phyloP scores from a whole-genome alignment of 257 asterid genomes.

The Coffea eugenioides region DNA sequence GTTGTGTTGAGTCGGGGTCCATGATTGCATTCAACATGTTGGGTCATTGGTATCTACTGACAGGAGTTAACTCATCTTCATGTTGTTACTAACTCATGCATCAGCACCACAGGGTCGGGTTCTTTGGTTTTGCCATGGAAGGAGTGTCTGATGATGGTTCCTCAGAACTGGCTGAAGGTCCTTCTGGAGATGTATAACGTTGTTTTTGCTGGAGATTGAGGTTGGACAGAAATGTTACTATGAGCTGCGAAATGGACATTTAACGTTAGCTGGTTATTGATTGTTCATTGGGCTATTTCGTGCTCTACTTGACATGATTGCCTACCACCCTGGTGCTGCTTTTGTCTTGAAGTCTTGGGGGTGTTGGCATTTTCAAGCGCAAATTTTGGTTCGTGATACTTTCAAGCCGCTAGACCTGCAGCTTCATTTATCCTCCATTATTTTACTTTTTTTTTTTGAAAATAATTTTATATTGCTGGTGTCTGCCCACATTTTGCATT shows the following conservation, averaged over 20 bases:
- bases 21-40: conserved; percentile 51
- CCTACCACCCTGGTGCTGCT: conserved; percentile 29
- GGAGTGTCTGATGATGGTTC: conserved; percentile 26
- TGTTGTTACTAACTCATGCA: conserved; percentile 74
- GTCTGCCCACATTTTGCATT: conserved; percentile 20
- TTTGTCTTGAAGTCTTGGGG: conserved; percentile 23
- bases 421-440: conserved; percentile 13
- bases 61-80: conserved; percentile 49
- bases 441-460: neutral
- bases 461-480: neutral
- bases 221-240: conserved; percentile 18
- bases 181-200: conserved; percentile 17
- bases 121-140: conserved; percentile 29
- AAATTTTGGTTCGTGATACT: conserved; percentile 22
- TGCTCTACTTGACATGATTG: conserved; percentile 18
- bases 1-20: conserved; percentile 73
- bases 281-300: conserved; percentile 25
- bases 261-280: conserved; percentile 20
- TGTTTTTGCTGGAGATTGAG: conserved; percentile 13
- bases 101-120: conserved; percentile 54
- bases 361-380: conserved; percentile 23
- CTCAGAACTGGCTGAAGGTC: conserved; percentile 23
- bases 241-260: conserved; percentile 29
- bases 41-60: conserved; percentile 62
- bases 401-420: conserved; percentile 20